Conservation (phyloP, 495 filamentous ascomycete genomes). For the Aspergillus wentii region DNA sequence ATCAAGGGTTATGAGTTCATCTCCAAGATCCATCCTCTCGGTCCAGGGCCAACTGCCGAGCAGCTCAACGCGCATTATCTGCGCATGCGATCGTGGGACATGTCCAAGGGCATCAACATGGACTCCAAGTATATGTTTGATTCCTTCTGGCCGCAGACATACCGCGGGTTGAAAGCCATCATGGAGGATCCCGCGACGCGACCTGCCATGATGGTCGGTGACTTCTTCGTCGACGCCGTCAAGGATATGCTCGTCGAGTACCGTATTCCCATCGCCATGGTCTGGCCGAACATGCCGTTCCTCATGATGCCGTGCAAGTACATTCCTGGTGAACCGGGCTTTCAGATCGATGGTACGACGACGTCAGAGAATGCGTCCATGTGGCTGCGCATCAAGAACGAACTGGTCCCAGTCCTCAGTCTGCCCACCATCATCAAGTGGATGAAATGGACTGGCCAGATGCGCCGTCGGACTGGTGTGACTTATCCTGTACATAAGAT, state of each 20-base stretch:
- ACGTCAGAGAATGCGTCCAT: slow-evolving; percentile 30
- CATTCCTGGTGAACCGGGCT: slow-evolving; percentile 33
- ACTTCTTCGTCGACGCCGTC: slow-evolving; percentile 34
- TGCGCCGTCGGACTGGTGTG: slow-evolving; percentile 25
- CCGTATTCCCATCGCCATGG: slow-evolving; percentile 26
- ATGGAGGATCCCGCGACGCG: slow-evolving; percentile 13
- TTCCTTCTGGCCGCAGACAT: slow-evolving; percentile 34
- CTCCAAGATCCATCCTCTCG: slow-evolving; percentile 16
- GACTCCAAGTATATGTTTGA: slow-evolving; percentile 28
- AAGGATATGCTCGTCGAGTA: slow-evolving; percentile 27
- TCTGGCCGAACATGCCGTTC: slow-evolving; percentile 34
- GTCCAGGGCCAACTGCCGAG: slow-evolving; percentile 12
- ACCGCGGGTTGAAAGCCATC: slow-evolving; percentile 19
- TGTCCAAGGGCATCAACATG: slow-evolving; percentile 21
- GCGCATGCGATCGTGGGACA: slow-evolving; percentile 24
- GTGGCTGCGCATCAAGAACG: slow-evolving; percentile 25
- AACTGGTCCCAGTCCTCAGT: slow-evolving; percentile 15
- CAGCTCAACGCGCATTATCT: slow-evolving; percentile 23
- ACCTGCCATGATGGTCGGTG: slow-evolving; percentile 30
- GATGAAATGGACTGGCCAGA: slow-evolving; percentile 19
- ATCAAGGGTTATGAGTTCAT: slow-evolving; percentile 22
- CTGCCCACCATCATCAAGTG: slow-evolving; percentile 18
- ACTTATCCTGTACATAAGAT: slow-evolving; percentile 11
- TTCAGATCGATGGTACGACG: slow-evolving; percentile 26
- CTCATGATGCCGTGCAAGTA: slow-evolving; percentile 27